Conservation (phyloP, 176 grass and related monocot species). For the Aegilops longissima region DNA sequence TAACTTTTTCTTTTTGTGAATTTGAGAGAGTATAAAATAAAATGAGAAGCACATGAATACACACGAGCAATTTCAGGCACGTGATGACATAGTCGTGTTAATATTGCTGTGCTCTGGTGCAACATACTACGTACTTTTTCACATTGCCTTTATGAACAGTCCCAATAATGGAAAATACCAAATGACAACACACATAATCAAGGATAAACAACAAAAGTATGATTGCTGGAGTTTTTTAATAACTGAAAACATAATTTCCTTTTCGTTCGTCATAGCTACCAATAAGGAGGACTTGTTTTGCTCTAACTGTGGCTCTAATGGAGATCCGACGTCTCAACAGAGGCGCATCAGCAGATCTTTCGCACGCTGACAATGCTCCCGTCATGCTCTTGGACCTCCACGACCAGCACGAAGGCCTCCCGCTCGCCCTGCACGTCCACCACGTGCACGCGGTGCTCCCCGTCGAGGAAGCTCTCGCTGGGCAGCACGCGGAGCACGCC, state of each 20-base stretch:
- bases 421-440: constrained; percentile 14
- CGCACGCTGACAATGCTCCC: neutral
- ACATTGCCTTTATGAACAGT: no score
- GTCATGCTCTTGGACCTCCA: neutral
- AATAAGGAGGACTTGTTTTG: neutral
- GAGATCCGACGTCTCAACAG: neutral
- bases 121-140: no score
- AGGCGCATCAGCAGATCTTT: neutral
- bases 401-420: neutral
- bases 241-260: neutral
- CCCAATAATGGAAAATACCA: no score
- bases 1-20: no score
- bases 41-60: no score
- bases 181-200: no score
- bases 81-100: no score
- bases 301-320: neutral
- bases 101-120: no score
- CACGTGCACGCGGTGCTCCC: neutral
- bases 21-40: no score
- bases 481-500: neutral
- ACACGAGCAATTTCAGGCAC: no score
- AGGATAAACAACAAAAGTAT: neutral
- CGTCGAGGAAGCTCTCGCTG: constrained; percentile 19
- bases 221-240: neutral
- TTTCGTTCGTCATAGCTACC: neutral